These are phyloP conservation scores for Microglena sp. DNA, from an alignment of 139 green algal species.

Conservation along the genomic window DNA sequence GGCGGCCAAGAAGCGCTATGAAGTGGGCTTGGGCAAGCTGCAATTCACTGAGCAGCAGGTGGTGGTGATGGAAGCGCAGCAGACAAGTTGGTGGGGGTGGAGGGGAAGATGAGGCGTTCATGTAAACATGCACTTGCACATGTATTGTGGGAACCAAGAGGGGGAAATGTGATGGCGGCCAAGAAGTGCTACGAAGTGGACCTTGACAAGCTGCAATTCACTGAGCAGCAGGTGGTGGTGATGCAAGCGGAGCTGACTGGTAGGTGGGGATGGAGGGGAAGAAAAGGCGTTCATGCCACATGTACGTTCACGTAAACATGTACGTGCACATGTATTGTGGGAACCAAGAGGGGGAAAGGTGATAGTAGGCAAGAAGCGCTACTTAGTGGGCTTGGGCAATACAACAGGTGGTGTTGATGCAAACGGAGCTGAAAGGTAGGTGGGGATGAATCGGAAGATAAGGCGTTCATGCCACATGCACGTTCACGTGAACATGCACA, in stretches of 20 bases:
- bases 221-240: conserved; percentile 32
- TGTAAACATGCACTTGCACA: too few relatives aligned
- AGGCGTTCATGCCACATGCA: not conserved
- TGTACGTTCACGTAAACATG: not conserved
- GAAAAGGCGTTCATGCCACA: not conserved
- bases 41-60: conserved; percentile 48
- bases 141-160: too few relatives aligned
- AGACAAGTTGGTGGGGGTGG: too few relatives aligned
- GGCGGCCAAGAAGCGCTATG: conserved; percentile 49
- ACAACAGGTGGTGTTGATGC: too few relatives aligned
- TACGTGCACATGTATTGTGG: not conserved
- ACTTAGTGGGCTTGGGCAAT: too few relatives aligned
- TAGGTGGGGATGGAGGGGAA: too few relatives aligned
- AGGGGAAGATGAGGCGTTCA: too few relatives aligned
- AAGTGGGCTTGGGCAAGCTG: conserved; percentile 63
- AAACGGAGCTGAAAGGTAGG: too few relatives aligned
- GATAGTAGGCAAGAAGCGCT: too few relatives aligned
- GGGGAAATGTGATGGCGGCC: conserved; percentile 33
- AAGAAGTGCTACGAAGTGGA: conserved; percentile 54
- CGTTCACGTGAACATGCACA: not conserved
- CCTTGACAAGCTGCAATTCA: conserved; percentile 62
- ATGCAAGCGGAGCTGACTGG: conserved; percentile 26
- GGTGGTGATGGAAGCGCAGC: conserved; percentile 7
- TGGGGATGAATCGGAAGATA: too few relatives aligned
- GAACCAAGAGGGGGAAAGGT: too few relatives aligned